phyloP scores from a whole-genome alignment of 2,329 filamentous ascomycete genomes.

The Atkinsonella hypoxylon region DNA sequence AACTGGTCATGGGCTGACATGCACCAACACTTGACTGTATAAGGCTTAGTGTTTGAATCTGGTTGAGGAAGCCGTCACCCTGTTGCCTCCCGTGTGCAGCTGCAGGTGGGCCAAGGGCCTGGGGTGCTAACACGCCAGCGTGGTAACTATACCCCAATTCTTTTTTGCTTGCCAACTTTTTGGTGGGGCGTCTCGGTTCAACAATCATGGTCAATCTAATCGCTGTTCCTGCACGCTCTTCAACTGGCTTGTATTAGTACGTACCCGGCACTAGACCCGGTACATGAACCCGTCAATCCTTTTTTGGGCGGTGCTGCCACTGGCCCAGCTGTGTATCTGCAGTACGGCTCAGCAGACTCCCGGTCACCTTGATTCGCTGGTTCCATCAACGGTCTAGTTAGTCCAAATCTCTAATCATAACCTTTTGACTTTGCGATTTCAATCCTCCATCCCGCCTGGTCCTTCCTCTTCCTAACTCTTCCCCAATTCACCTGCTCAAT shows the following conservation, averaged over 20 bases:
- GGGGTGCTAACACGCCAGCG: background rate
- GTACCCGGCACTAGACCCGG: background rate
- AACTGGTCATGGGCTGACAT: background rate
- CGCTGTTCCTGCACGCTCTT: conserved; percentile 8
- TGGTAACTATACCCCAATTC: conserved; percentile 22
- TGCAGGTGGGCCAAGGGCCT: background rate
- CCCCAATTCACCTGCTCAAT: conserved; percentile 3
- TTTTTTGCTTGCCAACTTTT: conserved; percentile 19
- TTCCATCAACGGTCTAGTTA: background rate
- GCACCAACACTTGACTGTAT: conserved; percentile 5
- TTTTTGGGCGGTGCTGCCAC: background rate
- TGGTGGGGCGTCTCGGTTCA: conserved; percentile 24
- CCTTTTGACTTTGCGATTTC: background rate
- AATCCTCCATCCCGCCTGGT: background rate
- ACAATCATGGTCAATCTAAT: conserved; percentile 18
- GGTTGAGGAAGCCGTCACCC: conserved; percentile 16
- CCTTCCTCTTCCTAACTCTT: background rate
- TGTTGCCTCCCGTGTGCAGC: too few species aligned
- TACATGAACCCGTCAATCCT: background rate
- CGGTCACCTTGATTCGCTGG: background rate
- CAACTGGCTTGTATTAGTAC: conserved; percentile 4
- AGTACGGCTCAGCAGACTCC: background rate
- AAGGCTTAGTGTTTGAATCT: conserved; percentile 11
- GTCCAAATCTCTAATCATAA: background rate
- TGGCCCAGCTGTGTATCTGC: background rate